Evolutionary conservation across 257 asterid genomes (phyloP).

Genomic region (Solanum tacnaense): DNA sequence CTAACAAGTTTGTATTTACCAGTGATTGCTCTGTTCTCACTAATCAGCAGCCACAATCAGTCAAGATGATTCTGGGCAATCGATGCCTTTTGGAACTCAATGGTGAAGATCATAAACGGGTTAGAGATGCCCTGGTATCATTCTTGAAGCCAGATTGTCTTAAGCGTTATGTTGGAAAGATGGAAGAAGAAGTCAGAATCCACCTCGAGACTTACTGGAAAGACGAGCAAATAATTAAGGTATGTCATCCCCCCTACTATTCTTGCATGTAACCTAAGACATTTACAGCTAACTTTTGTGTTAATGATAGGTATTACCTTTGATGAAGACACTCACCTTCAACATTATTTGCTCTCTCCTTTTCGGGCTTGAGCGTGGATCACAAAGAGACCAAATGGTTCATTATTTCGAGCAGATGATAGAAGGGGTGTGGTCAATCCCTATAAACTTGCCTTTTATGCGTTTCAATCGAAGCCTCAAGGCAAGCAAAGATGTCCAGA

Average conservation of each 20-base stretch:
- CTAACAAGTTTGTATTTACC: conserved; percentile 55
- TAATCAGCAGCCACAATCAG: conserved; percentile 45
- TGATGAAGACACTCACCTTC: conserved; percentile 67
- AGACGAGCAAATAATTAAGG: conserved; percentile 45
- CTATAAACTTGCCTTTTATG: conserved; percentile 51
- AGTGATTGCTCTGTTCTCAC: conserved; percentile 27
- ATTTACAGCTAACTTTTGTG: not conserved
- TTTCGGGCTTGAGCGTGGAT: conserved; percentile 45
- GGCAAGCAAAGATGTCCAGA: conserved; percentile 39
- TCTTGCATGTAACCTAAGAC: not conserved
- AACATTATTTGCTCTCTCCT: conserved; percentile 64
- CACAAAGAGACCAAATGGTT: conserved; percentile 30
- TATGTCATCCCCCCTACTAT: not conserved
- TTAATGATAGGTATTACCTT: conserved; percentile 41
- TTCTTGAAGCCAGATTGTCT: conserved; percentile 56
- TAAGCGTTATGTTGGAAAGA: conserved; percentile 49
- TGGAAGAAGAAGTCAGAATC: conserved; percentile 40
- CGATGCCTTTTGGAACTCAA: conserved; percentile 46
- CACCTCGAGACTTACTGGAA: conserved; percentile 51
- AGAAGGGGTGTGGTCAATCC: conserved; percentile 60
- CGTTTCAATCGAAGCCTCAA: conserved; percentile 56
- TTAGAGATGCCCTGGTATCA: conserved; percentile 45
- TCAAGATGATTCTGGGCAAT: conserved; percentile 51
- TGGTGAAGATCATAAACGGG: conserved; percentile 57
- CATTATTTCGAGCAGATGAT: conserved; percentile 35